Evolutionary conservation across 768 basidiomycete species (phyloP).

Genomic region (Arthromyces matolae): DNA sequence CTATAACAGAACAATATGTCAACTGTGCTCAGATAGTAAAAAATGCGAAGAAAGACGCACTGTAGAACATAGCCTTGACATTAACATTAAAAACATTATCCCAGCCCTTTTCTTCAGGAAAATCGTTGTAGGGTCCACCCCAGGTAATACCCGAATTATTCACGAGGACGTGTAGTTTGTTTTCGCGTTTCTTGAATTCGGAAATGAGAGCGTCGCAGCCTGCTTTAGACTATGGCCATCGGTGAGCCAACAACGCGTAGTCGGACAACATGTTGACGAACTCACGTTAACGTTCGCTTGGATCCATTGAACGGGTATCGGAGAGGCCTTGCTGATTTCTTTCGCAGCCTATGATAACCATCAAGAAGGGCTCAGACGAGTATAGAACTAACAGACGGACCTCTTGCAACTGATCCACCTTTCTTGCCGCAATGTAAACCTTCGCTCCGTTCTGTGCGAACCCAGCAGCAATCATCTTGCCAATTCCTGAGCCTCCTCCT

Average conservation of each 20-base stretch:
- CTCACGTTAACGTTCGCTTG: conserved; percentile 71
- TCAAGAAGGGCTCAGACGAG: too few species aligned
- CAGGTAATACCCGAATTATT: conserved; percentile 83
- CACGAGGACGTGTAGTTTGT: conserved; percentile 75
- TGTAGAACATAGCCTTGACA: conserved; percentile 82
- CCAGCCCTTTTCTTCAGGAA: conserved; percentile 84
- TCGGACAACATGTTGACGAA: conserved; percentile 10
- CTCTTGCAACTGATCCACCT: conserved; percentile 74
- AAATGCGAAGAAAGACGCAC: too few species aligned
- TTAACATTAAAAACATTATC: conserved; percentile 80
- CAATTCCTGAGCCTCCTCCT: conserved; percentile 81
- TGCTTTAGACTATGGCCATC: conserved; percentile 66
- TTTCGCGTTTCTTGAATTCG: conserved; percentile 66
- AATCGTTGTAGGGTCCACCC: conserved; percentile 66
- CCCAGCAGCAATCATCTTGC: conserved; percentile 78
- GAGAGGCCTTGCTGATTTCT: conserved; percentile 56
- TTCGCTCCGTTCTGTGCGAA: conserved; percentile 84
- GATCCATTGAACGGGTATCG: conserved; percentile 67
- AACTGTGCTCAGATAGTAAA: too few species aligned
- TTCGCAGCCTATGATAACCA: conserved; percentile 46
- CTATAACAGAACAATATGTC: conserved; percentile 27
- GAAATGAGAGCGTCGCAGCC: conserved; percentile 73
- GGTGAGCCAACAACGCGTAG: too few species aligned
- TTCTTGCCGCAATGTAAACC: conserved; percentile 87
- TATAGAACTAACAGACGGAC: conserved; percentile 43